Percentiles rank a stretch among this genome's conserved stretches.
Conservation (phyloP, 352 stramenopile genomes). For the Discostella stelligera region DNA sequence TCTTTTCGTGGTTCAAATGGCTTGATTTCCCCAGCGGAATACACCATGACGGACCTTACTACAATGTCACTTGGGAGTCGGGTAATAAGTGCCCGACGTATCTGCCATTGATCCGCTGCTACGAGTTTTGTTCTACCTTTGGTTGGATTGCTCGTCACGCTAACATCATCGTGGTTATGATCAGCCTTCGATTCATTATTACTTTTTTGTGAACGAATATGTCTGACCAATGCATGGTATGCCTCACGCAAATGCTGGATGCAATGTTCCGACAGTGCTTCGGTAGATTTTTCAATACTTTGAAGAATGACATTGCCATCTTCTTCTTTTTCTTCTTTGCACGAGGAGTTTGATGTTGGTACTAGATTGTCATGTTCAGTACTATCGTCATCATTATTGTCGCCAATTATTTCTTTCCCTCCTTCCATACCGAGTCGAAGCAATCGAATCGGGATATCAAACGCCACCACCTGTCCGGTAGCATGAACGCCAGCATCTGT, state of each 20-base stretch:
- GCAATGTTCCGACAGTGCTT: slow-evolving; percentile 20
- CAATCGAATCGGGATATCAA: slow-evolving; percentile 77
- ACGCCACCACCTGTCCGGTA: slow-evolving; percentile 87
- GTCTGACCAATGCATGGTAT: slow-evolving; percentile 12
- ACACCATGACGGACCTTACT: slow-evolving; percentile 45
- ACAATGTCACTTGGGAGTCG: slow-evolving; percentile 68
- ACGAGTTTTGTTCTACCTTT: too few relatives aligned
- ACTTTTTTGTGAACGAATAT: background rate
- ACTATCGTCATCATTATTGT: background rate
- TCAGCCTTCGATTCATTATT: too few relatives aligned
- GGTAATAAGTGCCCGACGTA: slow-evolving; percentile 64
- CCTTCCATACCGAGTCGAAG: slow-evolving; percentile 2
- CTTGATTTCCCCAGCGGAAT: background rate
- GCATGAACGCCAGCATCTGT: slow-evolving; percentile 92
- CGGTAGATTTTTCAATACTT: too few relatives aligned
- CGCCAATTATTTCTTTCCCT: too few relatives aligned
- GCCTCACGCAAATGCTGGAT: slow-evolving; percentile 29
- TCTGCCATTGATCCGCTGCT: slow-evolving; percentile 46
- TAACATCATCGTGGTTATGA: too few relatives aligned
- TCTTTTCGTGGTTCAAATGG: slow-evolving; percentile 66
- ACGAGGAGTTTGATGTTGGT: too few relatives aligned
- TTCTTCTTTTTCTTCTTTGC: slow-evolving; percentile 5
- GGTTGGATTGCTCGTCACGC: too few relatives aligned
- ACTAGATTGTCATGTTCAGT: too few relatives aligned
- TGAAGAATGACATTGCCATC: too few relatives aligned